Evolutionary conservation across 2,329 filamentous ascomycete genomes (phyloP).

Genomic region (Leptoxyphium fumago): DNA sequence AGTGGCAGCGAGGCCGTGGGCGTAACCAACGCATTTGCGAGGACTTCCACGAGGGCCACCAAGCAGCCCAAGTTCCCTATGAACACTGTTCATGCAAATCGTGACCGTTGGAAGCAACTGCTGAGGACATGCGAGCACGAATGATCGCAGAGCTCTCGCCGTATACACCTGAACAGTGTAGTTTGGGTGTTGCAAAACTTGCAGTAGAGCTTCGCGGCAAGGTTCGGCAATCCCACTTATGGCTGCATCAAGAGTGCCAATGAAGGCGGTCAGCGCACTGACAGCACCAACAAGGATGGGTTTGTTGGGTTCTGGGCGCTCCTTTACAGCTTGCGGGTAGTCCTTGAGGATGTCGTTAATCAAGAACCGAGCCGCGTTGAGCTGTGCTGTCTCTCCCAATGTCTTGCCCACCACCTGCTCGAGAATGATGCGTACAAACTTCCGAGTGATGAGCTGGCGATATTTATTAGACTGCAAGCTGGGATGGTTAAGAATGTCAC

Average conservation of each 20-base stretch:
- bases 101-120: conserved; percentile 83
- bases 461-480: conserved; percentile 75
- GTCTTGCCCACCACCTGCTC: conserved; percentile 73
- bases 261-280: conserved; percentile 63
- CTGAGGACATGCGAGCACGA: conserved; percentile 81
- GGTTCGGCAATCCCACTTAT: conserved; percentile 63
- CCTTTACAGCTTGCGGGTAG: conserved; percentile 78
- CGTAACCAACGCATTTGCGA: conserved; percentile 74
- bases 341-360: conserved; percentile 87
- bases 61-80: conserved; percentile 68
- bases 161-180: conserved; percentile 91
- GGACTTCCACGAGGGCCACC: conserved; percentile 62
- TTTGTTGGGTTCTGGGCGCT: conserved; percentile 78
- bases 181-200: conserved; percentile 85
- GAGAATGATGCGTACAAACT: conserved; percentile 69
- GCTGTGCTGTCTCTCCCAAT: conserved; percentile 77
- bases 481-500: conserved; percentile 62
- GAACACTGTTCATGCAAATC: conserved; percentile 91
- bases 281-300: conserved; percentile 67
- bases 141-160: conserved; percentile 69
- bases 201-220: conserved; percentile 74
- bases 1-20: conserved; percentile 79
- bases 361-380: conserved; percentile 64
- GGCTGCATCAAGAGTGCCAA: conserved; percentile 68
- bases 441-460: conserved; percentile 68